Percentiles rank a stretch among this genome's conserved stretches.
Evolutionary conservation across 176 grass and related monocot genomes (phyloP).

Genomic region (Ensete ventricosum): DNA sequence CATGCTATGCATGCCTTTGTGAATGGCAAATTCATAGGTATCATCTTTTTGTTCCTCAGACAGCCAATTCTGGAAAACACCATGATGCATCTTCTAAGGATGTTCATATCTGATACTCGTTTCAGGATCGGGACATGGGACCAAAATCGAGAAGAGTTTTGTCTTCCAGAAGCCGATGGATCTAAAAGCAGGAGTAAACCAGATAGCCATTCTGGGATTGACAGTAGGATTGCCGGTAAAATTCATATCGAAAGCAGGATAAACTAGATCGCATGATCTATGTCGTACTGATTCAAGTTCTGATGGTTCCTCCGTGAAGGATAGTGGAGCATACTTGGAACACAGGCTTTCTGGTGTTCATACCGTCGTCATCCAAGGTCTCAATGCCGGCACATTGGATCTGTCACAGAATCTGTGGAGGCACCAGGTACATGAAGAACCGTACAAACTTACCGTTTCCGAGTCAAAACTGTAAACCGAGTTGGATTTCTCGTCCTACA

Average conservation of each 20-base stretch:
- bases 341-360: conserved; percentile 38
- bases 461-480: too few species aligned
- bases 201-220: conserved; percentile 40
- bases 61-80: background rate
- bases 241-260: background rate
- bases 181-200: conserved; percentile 50
- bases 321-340: conserved; percentile 63
- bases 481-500: background rate
- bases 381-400: conserved; percentile 87
- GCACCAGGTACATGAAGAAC: conserved; percentile 43
- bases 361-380: conserved; percentile 52
- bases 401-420: conserved; percentile 59
- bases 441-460: too few species aligned
- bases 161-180: conserved; percentile 53
- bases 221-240: conserved; percentile 47
- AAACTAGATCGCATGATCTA: too few species aligned
- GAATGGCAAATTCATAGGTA: conserved; percentile 57
- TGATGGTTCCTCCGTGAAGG: conserved; percentile 23
- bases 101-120: background rate
- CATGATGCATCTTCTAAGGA: background rate
- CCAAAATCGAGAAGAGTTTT: conserved; percentile 59
- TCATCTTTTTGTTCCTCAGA: conserved; percentile 11
- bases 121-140: conserved; percentile 62
- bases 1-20: conserved; percentile 64
- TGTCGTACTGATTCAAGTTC: background rate